Conservation (phyloP, 2,329 filamentous ascomycete species). For the Alternaria triticimaculans region DNA sequence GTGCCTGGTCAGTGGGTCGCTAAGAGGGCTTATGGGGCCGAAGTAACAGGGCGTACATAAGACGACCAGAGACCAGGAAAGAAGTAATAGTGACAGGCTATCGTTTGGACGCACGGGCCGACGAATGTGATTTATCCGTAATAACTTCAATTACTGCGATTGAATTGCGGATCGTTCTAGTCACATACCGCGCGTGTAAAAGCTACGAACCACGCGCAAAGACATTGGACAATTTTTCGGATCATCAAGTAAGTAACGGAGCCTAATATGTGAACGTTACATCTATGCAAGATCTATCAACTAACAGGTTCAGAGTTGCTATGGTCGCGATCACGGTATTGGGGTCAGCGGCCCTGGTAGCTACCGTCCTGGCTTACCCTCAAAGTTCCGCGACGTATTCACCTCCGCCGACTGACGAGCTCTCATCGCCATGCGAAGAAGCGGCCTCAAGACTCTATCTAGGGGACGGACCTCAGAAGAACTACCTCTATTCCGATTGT, state of each 20-base stretch:
- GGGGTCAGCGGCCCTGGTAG: background rate
- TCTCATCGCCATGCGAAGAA: conserved; percentile 11
- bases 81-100: background rate
- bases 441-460: conserved; percentile 50
- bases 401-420: background rate
- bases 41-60: background rate
- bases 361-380: background rate
- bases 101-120: background rate
- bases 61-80: background rate
- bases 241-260: background rate
- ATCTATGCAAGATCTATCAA: background rate
- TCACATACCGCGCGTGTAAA: background rate
- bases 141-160: background rate
- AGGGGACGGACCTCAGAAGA: conserved; percentile 66
- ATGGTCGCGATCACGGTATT: background rate
- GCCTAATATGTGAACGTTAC: background rate
- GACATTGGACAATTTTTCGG: background rate
- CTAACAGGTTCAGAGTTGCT: background rate
- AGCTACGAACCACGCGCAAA: background rate
- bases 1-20: background rate
- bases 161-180: background rate
- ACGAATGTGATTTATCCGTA: background rate
- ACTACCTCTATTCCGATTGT: conserved; percentile 72
- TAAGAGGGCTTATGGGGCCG: background rate
- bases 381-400: background rate